Evolutionary conservation across 2,329 filamentous ascomycete species (phyloP).

Genomic region (Phialemonium atrogriseum): DNA sequence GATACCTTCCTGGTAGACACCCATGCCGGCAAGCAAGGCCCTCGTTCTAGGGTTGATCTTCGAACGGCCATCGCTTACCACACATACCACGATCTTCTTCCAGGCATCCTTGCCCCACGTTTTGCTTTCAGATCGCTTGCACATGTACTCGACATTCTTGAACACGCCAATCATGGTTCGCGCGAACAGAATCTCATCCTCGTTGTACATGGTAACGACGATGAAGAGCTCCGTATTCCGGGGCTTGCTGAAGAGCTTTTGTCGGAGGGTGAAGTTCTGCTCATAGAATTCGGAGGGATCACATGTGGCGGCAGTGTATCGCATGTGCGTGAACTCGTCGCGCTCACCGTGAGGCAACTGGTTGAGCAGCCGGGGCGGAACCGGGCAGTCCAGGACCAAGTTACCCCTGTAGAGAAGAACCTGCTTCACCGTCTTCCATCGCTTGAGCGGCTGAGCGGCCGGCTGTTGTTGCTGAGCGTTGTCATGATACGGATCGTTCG

Average conservation of each 20-base stretch:
- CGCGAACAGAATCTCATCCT: constrained; percentile 92
- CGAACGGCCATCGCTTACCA: constrained; percentile 92
- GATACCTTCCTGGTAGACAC: constrained; percentile 96
- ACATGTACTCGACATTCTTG: constrained; percentile 99
- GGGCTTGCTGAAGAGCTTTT: constrained; percentile 85
- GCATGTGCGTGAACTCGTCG: constrained; percentile 86
- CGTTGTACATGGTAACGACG: constrained; percentile 98
- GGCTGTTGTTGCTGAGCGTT: constrained; percentile 29
- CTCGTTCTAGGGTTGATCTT: constrained; percentile 93
- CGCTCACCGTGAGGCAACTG: constrained; percentile 87
- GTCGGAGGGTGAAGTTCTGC: constrained; percentile 83
- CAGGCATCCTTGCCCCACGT: constrained; percentile 98
- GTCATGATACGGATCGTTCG: constrained; percentile 37
- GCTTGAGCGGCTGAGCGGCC: constrained; percentile 57
- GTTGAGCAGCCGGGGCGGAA: constrained; percentile 79
- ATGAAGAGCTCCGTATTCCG: constrained; percentile 93
- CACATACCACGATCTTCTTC: constrained; percentile 99
- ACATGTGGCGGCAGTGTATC: constrained; percentile 91
- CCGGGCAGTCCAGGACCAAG: constrained; percentile 90
- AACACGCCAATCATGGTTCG: constrained; percentile 95
- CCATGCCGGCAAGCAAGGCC: constrained; percentile 83
- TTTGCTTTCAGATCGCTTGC: constrained; percentile 83
- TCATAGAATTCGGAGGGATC: constrained; percentile 84
- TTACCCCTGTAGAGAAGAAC: constrained; percentile 97
- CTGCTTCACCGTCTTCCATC: constrained; percentile 98